These are phyloP conservation scores for Pythium myriotylum DNA, from an alignment of 352 stramenopile genomes.

Conservation along the genomic window DNA sequence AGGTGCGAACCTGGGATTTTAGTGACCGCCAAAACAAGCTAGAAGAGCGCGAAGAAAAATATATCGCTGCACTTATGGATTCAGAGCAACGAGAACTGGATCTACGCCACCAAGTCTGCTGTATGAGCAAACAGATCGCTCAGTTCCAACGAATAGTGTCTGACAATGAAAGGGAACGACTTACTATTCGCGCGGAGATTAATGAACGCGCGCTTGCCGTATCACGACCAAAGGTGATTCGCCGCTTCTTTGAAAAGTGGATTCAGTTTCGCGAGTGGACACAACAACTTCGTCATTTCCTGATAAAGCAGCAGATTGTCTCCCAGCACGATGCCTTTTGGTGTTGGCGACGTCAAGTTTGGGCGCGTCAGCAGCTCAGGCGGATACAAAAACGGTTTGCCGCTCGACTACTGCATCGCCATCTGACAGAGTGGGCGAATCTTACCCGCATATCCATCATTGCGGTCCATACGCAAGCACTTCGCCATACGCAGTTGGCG, in stretches of 20 bases:
- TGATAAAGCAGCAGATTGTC: conserved; percentile 48
- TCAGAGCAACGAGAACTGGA: conserved; percentile 78
- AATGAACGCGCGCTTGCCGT: conserved; percentile 39
- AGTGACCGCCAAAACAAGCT: conserved; percentile 48
- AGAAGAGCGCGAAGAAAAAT: conserved; percentile 69
- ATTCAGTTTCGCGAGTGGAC: conserved; percentile 56
- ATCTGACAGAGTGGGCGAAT: conserved; percentile 66
- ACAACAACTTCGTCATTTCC: conserved; percentile 49
- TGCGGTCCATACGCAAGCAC: conserved; percentile 31
- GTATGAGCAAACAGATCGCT: conserved; percentile 46
- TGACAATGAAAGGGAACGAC: conserved; percentile 45
- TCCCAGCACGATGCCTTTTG: conserved; percentile 67
- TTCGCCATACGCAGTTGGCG: conserved; percentile 34
- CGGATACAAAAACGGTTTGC: conserved; percentile 30
- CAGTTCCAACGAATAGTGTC: conserved; percentile 44
- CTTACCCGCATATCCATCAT: conserved; percentile 58
- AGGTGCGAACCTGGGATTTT: background rate
- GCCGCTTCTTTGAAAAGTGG: conserved; percentile 64
- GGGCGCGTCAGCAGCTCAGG: conserved; percentile 49
- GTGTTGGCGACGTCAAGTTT: conserved; percentile 55
- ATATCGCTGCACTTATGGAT: conserved; percentile 75
- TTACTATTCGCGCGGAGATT: conserved; percentile 64
- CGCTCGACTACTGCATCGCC: conserved; percentile 22
- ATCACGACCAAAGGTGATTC: conserved; percentile 53
- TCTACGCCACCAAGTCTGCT: conserved; percentile 50